phyloP scores from a whole-genome alignment of 768 basidiomycete species.

The Suillus fuscotomentosus region DNA sequence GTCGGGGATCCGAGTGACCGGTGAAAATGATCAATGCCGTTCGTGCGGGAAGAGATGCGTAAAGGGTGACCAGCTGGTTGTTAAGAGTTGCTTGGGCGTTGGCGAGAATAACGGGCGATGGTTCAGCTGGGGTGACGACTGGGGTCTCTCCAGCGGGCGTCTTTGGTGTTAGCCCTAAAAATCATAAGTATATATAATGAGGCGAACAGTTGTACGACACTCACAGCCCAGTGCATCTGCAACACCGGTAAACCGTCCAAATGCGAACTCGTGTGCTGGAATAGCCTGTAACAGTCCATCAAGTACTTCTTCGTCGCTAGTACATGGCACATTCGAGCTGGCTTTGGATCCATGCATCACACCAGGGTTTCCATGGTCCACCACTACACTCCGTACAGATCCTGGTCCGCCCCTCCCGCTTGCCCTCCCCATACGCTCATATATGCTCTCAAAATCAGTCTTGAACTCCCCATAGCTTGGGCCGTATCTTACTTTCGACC shows the following conservation, averaged over 20 bases:
- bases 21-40: constrained; percentile 86
- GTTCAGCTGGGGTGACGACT: constrained; percentile 23
- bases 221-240: constrained; percentile 82
- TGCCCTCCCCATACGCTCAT: constrained; percentile 75
- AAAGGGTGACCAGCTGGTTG: constrained; percentile 55
- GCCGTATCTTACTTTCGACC: constrained; percentile 76
- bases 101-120: constrained; percentile 34
- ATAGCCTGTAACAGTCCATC: constrained; percentile 61
- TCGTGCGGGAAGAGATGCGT: constrained; percentile 68
- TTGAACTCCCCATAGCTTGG: constrained; percentile 85
- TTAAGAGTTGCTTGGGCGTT: constrained; percentile 54
- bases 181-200: not conserved
- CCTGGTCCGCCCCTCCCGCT: constrained; percentile 39
- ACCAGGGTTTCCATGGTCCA: constrained; percentile 82
- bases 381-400: constrained; percentile 59
- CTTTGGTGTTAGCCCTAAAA: constrained; percentile 63
- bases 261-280: constrained; percentile 74
- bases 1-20: constrained; percentile 85
- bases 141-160: constrained; percentile 35
- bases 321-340: constrained; percentile 72
- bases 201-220: constrained; percentile 23
- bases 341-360: constrained; percentile 87
- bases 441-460: constrained; percentile 82
- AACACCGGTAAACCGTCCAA: constrained; percentile 80
- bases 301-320: constrained; percentile 74